Evolutionary conservation across 1,139 yeast species (phyloP).

Genomic region (Zygosaccharomyces pseudobailii): DNA sequence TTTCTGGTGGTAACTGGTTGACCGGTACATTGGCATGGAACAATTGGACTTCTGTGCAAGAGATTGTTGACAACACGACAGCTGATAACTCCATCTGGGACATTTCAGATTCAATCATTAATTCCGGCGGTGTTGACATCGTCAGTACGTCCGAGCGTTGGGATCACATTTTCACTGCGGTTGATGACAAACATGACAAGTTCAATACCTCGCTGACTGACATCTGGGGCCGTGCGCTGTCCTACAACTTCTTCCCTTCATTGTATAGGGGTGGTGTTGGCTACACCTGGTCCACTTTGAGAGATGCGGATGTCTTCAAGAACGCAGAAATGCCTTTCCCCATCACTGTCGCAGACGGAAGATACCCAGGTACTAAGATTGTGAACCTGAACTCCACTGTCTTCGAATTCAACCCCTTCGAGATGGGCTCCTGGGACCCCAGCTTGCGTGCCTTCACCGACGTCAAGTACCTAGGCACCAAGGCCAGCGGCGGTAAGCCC

Average conservation of each 20-base stretch:
- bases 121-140: slow-evolving; percentile 68
- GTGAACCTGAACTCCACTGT: slow-evolving; percentile 65
- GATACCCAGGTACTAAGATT: slow-evolving; percentile 60
- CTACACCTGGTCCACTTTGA: slow-evolving; percentile 37
- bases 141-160: slow-evolving; percentile 53
- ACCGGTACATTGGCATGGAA: slow-evolving; percentile 74
- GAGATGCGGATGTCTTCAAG: slow-evolving; percentile 40
- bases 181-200: slow-evolving; percentile 57
- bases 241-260: slow-evolving; percentile 65
- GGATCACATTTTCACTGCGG: slow-evolving; percentile 36
- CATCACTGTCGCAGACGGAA: slow-evolving; percentile 69
- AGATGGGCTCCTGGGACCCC: slow-evolving; percentile 88
- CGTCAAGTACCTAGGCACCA: slow-evolving; percentile 67
- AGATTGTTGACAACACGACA: slow-evolving; percentile 41
- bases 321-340: slow-evolving; percentile 78
- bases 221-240: slow-evolving; percentile 85
- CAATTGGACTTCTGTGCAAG: slow-evolving; percentile 72
- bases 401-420: slow-evolving; percentile 76
- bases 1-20: slow-evolving; percentile 39
- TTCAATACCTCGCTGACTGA: slow-evolving; percentile 78
- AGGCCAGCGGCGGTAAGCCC: slow-evolving; percentile 54
- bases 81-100: slow-evolving; percentile 62
- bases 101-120: slow-evolving; percentile 50
- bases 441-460: slow-evolving; percentile 63
- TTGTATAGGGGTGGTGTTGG: slow-evolving; percentile 55